Evolutionary conservation across 2,329 filamentous ascomycete species (phyloP).

Genomic region (Fusarium sp.): DNA sequence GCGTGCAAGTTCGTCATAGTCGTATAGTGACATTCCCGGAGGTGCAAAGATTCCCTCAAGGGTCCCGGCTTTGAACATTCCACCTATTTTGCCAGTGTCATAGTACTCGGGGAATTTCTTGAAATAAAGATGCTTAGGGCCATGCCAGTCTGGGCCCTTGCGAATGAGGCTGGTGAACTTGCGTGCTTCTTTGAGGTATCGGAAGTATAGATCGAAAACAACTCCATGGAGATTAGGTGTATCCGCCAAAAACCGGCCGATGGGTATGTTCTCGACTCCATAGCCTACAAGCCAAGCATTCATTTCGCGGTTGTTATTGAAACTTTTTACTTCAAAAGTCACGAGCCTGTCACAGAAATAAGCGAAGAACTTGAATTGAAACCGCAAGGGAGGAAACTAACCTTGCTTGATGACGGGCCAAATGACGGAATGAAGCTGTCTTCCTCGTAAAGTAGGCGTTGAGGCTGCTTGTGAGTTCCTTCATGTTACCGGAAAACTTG

Average conservation of each 20-base stretch:
- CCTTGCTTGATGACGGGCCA: not conserved
- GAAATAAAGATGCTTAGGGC: not conserved
- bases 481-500: not conserved
- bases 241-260: not conserved
- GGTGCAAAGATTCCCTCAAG: accelerated
- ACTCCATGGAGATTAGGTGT: not conserved
- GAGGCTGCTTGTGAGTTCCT: not conserved
- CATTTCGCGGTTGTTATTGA: accelerated
- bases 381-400: accelerated
- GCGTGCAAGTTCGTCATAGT: accelerated
- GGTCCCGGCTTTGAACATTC: not conserved
- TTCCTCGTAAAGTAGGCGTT: not conserved
- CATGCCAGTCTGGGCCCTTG: not conserved
- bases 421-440: not conserved
- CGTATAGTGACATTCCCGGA: no score
- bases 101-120: accelerated
- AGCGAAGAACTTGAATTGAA: not conserved
- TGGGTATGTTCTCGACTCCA: not conserved
- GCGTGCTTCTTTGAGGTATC: accelerated
- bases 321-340: not conserved
- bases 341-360: not conserved
- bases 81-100: accelerated
- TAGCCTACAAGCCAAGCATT: not conserved
- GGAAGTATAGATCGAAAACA: accelerated
- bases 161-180: not conserved